Evolutionary conservation across 192 early-diverging fungal genomes (phyloP).

Genomic region (Coemansia sp.): DNA sequence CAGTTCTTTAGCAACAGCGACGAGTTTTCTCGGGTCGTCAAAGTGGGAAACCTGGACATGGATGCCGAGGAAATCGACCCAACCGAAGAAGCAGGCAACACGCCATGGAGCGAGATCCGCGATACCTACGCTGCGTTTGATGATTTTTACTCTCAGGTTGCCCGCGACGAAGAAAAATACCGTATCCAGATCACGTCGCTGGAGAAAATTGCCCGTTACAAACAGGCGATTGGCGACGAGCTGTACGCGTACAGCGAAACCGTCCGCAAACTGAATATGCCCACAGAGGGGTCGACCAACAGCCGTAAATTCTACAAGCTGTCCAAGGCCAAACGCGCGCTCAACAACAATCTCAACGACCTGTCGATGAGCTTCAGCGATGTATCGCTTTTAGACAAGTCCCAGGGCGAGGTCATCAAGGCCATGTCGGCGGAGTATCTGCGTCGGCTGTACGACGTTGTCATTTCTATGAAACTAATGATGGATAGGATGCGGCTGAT

Average conservation of each 20-base stretch:
- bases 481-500: conserved; percentile 52
- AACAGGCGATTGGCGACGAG: conserved; percentile 56
- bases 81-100: conserved; percentile 32
- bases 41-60: conserved; percentile 49
- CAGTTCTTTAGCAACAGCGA: conserved; percentile 57
- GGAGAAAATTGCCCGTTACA: conserved; percentile 54
- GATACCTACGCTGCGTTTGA: conserved; percentile 45
- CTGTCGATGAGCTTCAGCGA: conserved; percentile 53
- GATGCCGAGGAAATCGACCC: conserved; percentile 50
- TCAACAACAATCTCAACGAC: conserved; percentile 44
- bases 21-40: conserved; percentile 51
- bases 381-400: conserved; percentile 46
- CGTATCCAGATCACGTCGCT: conserved; percentile 49
- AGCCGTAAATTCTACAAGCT: conserved; percentile 36
- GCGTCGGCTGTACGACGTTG: conserved; percentile 51
- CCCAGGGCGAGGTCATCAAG: conserved; percentile 55
- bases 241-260: conserved; percentile 49
- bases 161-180: conserved; percentile 52
- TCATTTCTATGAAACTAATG: conserved; percentile 55
- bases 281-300: conserved; percentile 33
- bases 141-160: conserved; percentile 43
- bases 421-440: conserved; percentile 53
- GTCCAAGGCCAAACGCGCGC: conserved; percentile 39
- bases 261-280: conserved; percentile 34
- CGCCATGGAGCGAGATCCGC: conserved; percentile 36